Evolutionary conservation across 495 filamentous ascomycete species (phyloP), one percentile per base, ranked within the genome.

Genomic region (Xylaria telfairii): DNA sequence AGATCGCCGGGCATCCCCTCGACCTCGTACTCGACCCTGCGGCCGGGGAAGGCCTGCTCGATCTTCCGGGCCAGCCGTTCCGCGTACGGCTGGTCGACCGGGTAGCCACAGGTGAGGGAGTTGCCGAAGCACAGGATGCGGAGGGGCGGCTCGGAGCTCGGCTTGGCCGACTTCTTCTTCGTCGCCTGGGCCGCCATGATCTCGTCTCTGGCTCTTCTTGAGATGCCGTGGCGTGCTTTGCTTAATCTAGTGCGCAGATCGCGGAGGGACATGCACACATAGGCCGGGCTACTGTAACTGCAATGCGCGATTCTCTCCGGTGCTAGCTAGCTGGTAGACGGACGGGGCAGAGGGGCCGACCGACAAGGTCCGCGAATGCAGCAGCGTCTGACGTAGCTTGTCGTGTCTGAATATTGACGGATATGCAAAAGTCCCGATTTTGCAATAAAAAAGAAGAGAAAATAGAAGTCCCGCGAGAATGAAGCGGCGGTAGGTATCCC

Each of bases 121-220:
- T 90, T 82, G 76, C 90, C 90, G 74, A 92, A 90, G 80, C 89
- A 90, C 30, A 92, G 83, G 46, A 92, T 84, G 39, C 81, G 80
- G 9, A 87, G 76, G 37, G 78, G 68, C 32, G 67, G 57, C 47
- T 63, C 67, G 42, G 34, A n/a, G 42, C 41, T 42, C 32, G 28
- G 15, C 24, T 26, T 59, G 24, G 67, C 4, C 53, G 67, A 4
- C 44, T 37, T 42, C 49, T 30, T 57, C 1, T 42, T 42, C 49
- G 28, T 57, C 1, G 56, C 28, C 30, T 34, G 49, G 21, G 34
- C 37, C 13, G 66, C 42, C 66, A 68, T 68, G 42, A n/a, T 51
- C 7, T 3, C 6, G 28, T 41, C 34, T n/a, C n/a, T 24, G 4
- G 6, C 13, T 56, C 3, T 19, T 7, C 12, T 49, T 21, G 53